A percentile compares a stretch with the other conserved stretches of the same genome.
Conservation (phyloP, 1,139 yeast species). For the Taiozyma onychis region DNA sequence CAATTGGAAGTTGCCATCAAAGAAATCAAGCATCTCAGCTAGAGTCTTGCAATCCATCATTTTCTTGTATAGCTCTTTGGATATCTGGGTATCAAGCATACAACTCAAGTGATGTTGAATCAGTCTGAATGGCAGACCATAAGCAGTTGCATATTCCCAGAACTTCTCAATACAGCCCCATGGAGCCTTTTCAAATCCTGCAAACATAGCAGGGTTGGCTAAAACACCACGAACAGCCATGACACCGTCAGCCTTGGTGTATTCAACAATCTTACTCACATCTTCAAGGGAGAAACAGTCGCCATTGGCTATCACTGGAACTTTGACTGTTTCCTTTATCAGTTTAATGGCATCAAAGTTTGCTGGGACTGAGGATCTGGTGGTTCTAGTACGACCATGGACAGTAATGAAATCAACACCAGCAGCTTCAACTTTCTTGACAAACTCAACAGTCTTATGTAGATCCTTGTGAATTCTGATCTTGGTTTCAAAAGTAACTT, state of each 20-base stretch:
- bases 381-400: constrained; percentile 85
- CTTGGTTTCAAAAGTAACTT: constrained; percentile 78
- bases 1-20: constrained; percentile 63
- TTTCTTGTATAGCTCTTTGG: constrained; percentile 49
- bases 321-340: constrained; percentile 51
- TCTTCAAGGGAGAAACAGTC: constrained; percentile 75
- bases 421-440: constrained; percentile 66
- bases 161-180: constrained; percentile 88
- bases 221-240: constrained; percentile 94
- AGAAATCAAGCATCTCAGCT: constrained; percentile 73
- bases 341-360: constrained; percentile 74
- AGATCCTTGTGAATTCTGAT: constrained; percentile 80
- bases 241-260: constrained; percentile 82
- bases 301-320: constrained; percentile 94
- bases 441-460: constrained; percentile 67
- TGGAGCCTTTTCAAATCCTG: constrained; percentile 68
- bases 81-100: constrained; percentile 65
- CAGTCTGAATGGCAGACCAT: constrained; percentile 79
- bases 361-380: constrained; percentile 80
- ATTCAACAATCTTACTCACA: constrained; percentile 50
- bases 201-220: constrained; percentile 81
- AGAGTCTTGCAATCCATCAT: constrained; percentile 57
- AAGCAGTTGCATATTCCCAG: constrained; percentile 71
- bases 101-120: constrained; percentile 85
- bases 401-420: constrained; percentile 94